These are phyloP conservation scores for Incumbomyces lentus DNA, from an alignment of 2,329 filamentous ascomycete species.

Conservation along the genomic window DNA sequence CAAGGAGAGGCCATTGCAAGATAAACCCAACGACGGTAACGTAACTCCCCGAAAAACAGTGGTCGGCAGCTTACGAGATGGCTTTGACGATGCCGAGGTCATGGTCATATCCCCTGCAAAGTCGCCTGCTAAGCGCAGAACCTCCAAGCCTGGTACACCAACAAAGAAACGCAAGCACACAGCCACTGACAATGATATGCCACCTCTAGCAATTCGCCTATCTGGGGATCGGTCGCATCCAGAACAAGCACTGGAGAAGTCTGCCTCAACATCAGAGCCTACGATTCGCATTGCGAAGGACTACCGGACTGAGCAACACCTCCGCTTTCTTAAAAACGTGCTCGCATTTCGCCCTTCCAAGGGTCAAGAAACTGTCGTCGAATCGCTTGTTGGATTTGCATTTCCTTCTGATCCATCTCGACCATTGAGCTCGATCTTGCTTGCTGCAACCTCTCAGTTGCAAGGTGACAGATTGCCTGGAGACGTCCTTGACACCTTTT, in stretches of 20 bases:
- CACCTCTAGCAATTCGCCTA: conserved; percentile 30
- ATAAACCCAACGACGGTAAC: conserved; percentile 27
- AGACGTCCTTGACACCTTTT: conserved; percentile 40
- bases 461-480: conserved; percentile 37
- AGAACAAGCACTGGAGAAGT: conserved; percentile 20
- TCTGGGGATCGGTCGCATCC: conserved; percentile 16
- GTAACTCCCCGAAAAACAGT: conserved; percentile 39
- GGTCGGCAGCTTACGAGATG: conserved; percentile 44
- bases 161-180: conserved; percentile 49
- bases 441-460: conserved; percentile 39
- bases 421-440: conserved; percentile 44
- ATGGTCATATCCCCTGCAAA: conserved; percentile 46
- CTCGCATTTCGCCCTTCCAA: conserved; percentile 45
- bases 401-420: conserved; percentile 43
- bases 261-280: conserved; percentile 16
- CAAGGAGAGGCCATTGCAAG: conserved; percentile 25
- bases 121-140: conserved; percentile 27
- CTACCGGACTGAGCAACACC: conserved; percentile 21
- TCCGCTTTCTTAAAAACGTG: conserved; percentile 42
- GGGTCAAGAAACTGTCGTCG: conserved; percentile 41
- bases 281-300: conserved; percentile 12
- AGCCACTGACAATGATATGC: conserved; percentile 28
- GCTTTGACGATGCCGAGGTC: conserved; percentile 54
- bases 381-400: conserved; percentile 40
- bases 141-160: conserved; percentile 43